These are phyloP conservation scores for Pseudogymnoascus sp. DNA, from an alignment of 2,329 filamentous ascomycete genomes.

Conservation along the genomic window DNA sequence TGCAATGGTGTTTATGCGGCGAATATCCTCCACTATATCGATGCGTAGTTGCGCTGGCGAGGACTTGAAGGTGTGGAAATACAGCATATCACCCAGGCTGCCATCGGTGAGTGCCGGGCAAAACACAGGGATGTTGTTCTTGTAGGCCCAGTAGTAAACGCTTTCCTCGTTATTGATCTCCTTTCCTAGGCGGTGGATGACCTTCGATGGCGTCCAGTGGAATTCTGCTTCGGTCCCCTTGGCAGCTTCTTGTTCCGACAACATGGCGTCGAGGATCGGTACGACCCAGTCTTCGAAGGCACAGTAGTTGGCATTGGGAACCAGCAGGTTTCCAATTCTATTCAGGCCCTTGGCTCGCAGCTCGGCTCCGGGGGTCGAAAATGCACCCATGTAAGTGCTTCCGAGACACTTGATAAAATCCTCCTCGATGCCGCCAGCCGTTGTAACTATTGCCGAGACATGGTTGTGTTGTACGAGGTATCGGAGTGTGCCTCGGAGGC, in stretches of 20 bases:
- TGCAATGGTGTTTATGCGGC: conserved; percentile 84
- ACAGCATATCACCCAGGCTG: conserved; percentile 93
- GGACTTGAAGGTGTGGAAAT: conserved; percentile 93
- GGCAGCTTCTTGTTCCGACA: conserved; percentile 83
- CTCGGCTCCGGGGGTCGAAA: conserved; percentile 66
- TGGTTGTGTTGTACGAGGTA: conserved; percentile 91
- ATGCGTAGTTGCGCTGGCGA: conserved; percentile 75
- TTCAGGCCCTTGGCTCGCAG: conserved; percentile 84
- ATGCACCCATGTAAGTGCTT: conserved; percentile 85
- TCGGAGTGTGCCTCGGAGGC: conserved; percentile 81
- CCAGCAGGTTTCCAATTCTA: conserved; percentile 89
- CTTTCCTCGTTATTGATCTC: conserved; percentile 91
- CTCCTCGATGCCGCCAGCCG: conserved; percentile 91
- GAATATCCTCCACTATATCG: conserved; percentile 90
- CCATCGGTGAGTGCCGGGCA: conserved; percentile 94
- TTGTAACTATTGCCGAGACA: conserved; percentile 88
- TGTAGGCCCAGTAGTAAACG: conserved; percentile 96
- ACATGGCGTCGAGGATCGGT: conserved; percentile 88
- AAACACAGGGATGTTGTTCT: conserved; percentile 95
- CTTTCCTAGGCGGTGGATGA: conserved; percentile 82
- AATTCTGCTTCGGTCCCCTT: conserved; percentile 63
- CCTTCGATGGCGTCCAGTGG: conserved; percentile 87
- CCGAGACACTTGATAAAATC: conserved; percentile 98
- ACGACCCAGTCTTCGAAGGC: conserved; percentile 97
- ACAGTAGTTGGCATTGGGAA: conserved; percentile 96